phyloP scores from a whole-genome alignment of 106 monocot genomes.

The Allium sativum region DNA sequence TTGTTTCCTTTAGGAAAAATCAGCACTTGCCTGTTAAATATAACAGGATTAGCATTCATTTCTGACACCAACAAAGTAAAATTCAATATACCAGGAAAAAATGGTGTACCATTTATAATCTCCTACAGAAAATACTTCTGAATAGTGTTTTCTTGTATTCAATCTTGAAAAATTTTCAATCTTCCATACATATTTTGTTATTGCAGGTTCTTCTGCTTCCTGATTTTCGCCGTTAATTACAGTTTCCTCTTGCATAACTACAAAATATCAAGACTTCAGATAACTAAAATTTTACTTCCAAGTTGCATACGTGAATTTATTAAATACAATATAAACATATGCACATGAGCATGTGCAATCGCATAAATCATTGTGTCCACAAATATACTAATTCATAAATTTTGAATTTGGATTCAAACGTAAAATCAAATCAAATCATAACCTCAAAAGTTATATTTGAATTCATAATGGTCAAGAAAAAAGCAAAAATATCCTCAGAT shows the following conservation, averaged over 20 bases:
- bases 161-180: conserved; percentile 88
- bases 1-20: conserved; percentile 75
- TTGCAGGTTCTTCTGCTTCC: conserved; percentile 71
- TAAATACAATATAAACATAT: too few relatives aligned
- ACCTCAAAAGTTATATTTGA: neutral
- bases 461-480: too few relatives aligned
- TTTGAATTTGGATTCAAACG: neutral
- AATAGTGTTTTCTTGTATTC: conserved; percentile 81
- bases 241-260: conserved; percentile 44
- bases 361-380: too few relatives aligned
- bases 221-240: conserved; percentile 63
- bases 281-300: too few relatives aligned
- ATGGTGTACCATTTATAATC: conserved; percentile 73
- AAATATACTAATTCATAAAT: neutral
- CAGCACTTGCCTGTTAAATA: conserved; percentile 40
- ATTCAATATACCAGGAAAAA: neutral
- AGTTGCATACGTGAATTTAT: too few relatives aligned
- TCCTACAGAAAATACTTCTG: conserved; percentile 70
- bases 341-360: too few relatives aligned
- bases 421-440: neutral
- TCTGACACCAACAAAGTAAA: neutral
- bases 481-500: too few relatives aligned
- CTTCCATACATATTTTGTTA: conserved; percentile 76
- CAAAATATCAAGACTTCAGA: neutral
- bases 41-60: neutral